phyloP scores from a whole-genome alignment of 75 land plant genomes.

The Pinus albicaulis region DNA sequence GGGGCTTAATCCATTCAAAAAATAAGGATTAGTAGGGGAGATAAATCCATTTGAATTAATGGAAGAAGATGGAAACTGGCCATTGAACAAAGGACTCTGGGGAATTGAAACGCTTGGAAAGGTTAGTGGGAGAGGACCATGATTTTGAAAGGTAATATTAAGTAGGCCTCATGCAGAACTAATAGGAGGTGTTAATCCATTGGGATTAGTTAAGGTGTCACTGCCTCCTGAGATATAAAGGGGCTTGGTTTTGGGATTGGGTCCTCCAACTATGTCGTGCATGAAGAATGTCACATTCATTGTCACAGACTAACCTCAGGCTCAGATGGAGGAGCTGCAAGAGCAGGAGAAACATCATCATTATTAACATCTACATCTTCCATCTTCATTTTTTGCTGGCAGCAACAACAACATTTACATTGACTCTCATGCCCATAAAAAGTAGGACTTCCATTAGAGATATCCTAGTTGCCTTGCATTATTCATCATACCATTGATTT shows the following conservation, averaged over 20 bases:
- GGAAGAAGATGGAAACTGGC: not conserved
- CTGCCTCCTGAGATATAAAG: not conserved
- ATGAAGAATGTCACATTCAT: slow-evolving; percentile 7
- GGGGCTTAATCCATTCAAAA: no score
- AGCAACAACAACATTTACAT: no score
- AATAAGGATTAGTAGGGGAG: not conserved
- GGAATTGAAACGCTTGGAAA: not conserved
- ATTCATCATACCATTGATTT: no score
- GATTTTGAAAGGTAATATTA: no score
- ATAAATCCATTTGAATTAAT: not conserved
- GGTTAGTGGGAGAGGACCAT: not conserved
- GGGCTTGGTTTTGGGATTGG: not conserved
- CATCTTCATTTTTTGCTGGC: no score
- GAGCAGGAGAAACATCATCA: no score
- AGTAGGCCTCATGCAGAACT: not conserved
- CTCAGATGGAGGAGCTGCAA: no score
- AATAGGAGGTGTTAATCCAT: not conserved
- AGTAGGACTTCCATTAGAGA: no score
- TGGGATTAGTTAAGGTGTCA: not conserved
- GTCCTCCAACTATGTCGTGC: not conserved
- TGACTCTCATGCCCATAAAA: no score
- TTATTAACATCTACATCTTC: no score
- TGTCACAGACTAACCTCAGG: not conserved
- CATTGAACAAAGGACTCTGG: not conserved
- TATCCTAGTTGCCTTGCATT: no score